phyloP scores from a whole-genome alignment of 2,329 filamentous ascomycete genomes.

The Teratosphaeriaceae sp. region DNA sequence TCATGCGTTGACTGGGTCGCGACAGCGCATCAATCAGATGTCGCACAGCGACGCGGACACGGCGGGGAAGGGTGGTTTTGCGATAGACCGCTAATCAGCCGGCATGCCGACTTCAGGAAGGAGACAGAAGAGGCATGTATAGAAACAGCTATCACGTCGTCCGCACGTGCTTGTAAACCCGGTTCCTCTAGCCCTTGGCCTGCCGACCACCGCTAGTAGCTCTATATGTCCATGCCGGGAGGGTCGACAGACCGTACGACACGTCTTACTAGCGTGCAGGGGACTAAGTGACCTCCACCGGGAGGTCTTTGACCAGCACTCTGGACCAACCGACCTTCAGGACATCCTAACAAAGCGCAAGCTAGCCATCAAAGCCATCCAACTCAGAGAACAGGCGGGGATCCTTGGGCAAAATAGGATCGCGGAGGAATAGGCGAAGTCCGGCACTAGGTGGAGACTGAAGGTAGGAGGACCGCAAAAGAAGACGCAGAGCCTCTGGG shows the following conservation, averaged over 20 bases:
- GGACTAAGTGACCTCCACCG: conserved; percentile 8
- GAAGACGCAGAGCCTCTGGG: neutral
- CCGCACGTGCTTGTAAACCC: no score
- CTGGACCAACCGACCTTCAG: conserved; percentile 6
- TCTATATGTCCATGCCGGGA: conserved; percentile 8
- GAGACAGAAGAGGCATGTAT: no score
- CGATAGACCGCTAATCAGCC: no score
- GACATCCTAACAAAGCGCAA: conserved; percentile 11
- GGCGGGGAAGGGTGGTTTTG: no score
- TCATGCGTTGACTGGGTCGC: no score
- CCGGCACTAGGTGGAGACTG: conserved; percentile 2
- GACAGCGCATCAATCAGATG: no score
- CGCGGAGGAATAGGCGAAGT: conserved; percentile 9
- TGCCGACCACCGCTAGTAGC: no score
- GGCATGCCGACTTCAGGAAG: no score
- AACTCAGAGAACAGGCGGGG: conserved; percentile 10
- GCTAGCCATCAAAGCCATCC: conserved; percentile 11
- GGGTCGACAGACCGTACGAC: conserved; percentile 10
- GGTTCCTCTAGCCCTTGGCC: no score
- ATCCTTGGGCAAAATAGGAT: conserved; percentile 12
- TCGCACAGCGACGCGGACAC: no score
- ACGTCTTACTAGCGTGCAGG: conserved; percentile 11
- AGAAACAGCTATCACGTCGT: no score
- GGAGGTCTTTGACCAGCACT: conserved; percentile 3
- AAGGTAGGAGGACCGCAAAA: neutral